phyloP scores from a whole-genome alignment of 805 yeast species.

The Lipomyces yamanashiensis region DNA sequence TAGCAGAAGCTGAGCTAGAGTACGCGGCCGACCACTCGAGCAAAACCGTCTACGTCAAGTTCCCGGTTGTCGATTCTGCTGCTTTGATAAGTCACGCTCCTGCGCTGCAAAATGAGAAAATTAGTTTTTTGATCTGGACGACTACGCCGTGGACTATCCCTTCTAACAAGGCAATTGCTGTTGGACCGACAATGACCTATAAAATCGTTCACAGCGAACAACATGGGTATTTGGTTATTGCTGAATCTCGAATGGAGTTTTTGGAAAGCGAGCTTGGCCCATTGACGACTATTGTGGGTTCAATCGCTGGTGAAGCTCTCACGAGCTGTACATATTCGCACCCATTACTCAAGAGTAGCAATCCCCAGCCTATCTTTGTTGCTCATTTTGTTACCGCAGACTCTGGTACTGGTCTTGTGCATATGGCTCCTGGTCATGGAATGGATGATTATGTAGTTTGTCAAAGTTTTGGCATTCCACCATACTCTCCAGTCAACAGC shows the following conservation, averaged over 20 bases:
- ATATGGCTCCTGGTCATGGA: conserved; percentile 98
- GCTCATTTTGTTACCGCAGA: conserved; percentile 80
- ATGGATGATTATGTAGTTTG: conserved; percentile 86
- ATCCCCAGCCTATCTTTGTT: conserved; percentile 63
- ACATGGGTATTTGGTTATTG: conserved; percentile 61
- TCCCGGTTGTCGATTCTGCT: conserved; percentile 54
- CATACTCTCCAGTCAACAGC: conserved; percentile 79
- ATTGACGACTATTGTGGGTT: conserved; percentile 28
- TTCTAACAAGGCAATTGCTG: conserved; percentile 81
- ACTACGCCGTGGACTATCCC: conserved; percentile 98
- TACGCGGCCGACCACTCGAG: conserved; percentile 75
- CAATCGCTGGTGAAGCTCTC: conserved; percentile 53
- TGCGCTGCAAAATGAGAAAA: conserved; percentile 26
- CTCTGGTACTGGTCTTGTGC: conserved; percentile 95
- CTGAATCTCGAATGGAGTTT: conserved; percentile 52
- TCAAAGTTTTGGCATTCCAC: conserved; percentile 56
- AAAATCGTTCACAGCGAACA: conserved; percentile 50
- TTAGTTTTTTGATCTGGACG: conserved; percentile 73
- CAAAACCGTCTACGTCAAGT: conserved; percentile 68
- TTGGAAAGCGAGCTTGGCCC: conserved; percentile 42
- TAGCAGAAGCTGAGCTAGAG: conserved; percentile 96
- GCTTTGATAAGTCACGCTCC: conserved; percentile 17
- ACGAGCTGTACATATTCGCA: conserved; percentile 56
- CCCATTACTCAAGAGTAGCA: conserved; percentile 52
- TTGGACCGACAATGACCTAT: conserved; percentile 64